phyloP scores from a whole-genome alignment of 768 basidiomycete genomes.

The Pilatotrama ljubarskyi region DNA sequence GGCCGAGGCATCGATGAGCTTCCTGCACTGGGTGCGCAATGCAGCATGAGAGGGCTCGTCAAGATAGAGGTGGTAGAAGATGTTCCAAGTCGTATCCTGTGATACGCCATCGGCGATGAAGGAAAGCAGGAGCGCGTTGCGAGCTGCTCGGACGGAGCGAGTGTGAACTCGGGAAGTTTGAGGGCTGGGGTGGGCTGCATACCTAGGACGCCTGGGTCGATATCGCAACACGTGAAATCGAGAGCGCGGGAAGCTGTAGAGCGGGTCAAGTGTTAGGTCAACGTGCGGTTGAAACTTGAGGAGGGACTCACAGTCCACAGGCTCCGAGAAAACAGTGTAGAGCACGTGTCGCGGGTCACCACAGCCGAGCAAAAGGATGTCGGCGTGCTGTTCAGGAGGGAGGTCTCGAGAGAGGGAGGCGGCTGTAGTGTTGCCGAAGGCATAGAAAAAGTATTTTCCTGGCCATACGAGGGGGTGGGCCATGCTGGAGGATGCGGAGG shows the following conservation, averaged over 20 bases:
- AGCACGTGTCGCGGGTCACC: constrained; percentile 23
- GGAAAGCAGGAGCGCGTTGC: constrained; percentile 20
- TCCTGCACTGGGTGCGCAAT: constrained; percentile 10
- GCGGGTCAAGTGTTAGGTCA: too few species aligned
- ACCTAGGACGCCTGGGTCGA: constrained; percentile 22
- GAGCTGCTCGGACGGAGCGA: constrained; percentile 5
- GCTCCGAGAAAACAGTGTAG: constrained; percentile 16
- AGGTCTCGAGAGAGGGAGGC: constrained; percentile 49
- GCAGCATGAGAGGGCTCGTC: neutral
- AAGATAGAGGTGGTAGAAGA: constrained; percentile 21
- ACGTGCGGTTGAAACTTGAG: too few species aligned
- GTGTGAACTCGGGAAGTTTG: neutral
- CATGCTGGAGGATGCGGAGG: constrained; percentile 32
- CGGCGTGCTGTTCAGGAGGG: constrained; percentile 46
- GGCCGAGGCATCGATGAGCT: constrained; percentile 5
- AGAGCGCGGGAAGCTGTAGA: neutral
- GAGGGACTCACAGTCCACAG: neutral
- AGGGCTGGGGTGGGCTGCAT: neutral
- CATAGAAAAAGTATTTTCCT: constrained; percentile 51
- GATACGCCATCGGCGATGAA: constrained; percentile 1
- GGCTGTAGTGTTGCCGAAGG: constrained; percentile 60
- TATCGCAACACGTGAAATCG: constrained; percentile 23
- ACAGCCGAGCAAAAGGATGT: constrained; percentile 38
- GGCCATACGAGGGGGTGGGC: constrained; percentile 47
- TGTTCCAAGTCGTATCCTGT: constrained; percentile 11